Evolutionary conservation across 169 alveolate species (phyloP), one percentile per base, ranked within the genome.

Genomic region (Plasmodium inui): DNA sequence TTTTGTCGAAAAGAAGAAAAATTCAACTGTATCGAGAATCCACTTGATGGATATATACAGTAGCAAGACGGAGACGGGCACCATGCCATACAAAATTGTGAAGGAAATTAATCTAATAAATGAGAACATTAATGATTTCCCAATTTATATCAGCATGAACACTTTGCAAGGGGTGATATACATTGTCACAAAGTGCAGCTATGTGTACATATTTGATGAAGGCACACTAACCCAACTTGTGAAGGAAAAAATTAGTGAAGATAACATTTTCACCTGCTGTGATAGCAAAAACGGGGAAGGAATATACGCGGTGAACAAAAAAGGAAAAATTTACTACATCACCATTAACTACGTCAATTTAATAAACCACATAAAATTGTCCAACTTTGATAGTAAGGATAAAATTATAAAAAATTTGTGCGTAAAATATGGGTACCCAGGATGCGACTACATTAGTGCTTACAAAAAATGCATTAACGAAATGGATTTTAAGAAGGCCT

Each of bases 1-100:
- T 74, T 99, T 98, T 95, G 95, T 98, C 73, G 99, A 99, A 96
- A 98, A 98, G 96, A 99, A 98, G 85, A 96, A 95, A 28, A 98
- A 97, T 67, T 97, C 97, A 17, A 92, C 96, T 14, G 92, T 96
- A 76, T 95, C 99, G 41, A 98, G 97, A 96, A 88, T 99, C 19
- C 98, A 98, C 89, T 96, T 98, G 82, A 97, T 98, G 98, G 99
- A 99, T 94, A 97, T 99, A 76, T 95, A 97, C 92, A 94, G 95
- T 67, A 96, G 92, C 50, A 81, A 95, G 83, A 76, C 76, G 26
- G 94, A 79, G 76, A 80, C 78, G 71, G 30, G 70, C 37, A 28
- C 41, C 41, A 83, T 85, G 6, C 94, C 98, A 70, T 92, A 96
- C 83, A 95, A 96, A 95, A 90, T 97, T 57, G 81, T 96, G 57